These are phyloP conservation scores for Inga laurina DNA, from an alignment of 306 rosid genomes.

Conservation along the genomic window DNA sequence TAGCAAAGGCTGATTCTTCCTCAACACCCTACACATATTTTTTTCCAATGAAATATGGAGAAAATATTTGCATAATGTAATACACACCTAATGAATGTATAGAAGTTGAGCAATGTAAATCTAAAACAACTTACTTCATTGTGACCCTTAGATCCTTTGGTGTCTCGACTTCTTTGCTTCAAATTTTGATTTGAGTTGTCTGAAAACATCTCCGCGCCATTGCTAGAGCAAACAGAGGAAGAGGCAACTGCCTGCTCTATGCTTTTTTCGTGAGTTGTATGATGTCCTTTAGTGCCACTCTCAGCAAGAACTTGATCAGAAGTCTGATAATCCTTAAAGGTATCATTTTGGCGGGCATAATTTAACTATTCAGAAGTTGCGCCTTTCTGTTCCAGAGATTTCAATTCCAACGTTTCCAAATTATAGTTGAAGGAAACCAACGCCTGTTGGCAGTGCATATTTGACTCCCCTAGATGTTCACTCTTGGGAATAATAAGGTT, in stretches of 20 bases:
- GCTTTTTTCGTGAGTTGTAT: conserved; percentile 51
- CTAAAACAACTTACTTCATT: conserved; percentile 69
- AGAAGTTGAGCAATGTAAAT: no score
- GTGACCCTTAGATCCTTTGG: conserved; percentile 81
- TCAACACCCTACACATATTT: conserved; percentile 61
- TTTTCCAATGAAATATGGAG: no score
- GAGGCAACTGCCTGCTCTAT: conserved; percentile 65
- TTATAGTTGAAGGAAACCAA: no score
- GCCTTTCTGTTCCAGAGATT: conserved; percentile 50
- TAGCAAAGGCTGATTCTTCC: conserved; percentile 71
- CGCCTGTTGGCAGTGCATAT: no score
- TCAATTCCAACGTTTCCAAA: conserved; percentile 39
- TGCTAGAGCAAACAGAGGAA: conserved; percentile 84
- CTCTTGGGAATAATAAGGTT: no score
- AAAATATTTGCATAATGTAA: no score
- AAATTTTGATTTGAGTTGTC: conserved; percentile 46
- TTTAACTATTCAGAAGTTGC: conserved; percentile 44
- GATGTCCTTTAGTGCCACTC: conserved; percentile 40
- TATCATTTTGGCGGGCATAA: conserved; percentile 47
- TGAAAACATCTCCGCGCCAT: conserved; percentile 62
- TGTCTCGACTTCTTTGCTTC: conserved; percentile 75
- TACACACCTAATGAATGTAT: no score
- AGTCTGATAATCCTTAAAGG: conserved; percentile 46
- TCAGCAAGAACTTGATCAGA: conserved; percentile 46
- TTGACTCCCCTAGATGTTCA: no score